Base-by-base conservation (phyloP, 441 rosid genomes). In the Gossypium aridum region DNA sequence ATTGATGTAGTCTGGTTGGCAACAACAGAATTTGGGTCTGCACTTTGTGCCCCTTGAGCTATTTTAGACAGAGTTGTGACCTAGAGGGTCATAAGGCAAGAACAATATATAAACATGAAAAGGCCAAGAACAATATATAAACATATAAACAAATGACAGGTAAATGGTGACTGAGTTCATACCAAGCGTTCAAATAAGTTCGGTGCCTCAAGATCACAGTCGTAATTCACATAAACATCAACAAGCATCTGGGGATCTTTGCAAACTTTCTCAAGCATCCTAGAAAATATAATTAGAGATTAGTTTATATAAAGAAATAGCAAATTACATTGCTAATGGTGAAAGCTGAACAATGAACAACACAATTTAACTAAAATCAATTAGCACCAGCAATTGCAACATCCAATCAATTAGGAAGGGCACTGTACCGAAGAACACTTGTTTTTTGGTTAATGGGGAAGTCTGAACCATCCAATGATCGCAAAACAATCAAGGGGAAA, bases 121-220 rank as follows among this genome's bases (percentile, higher is more conserved):
- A 7, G 63, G 74, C 26, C 59, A 57, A 62, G 67, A 51, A 64
- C 57, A 61, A 72, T 64, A 59, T 67, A 34, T 54, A 34, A n/a
- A 62, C 57, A 45, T 34, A 62, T 9, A 64, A 51, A 54, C 20
- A 23, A 65, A 49, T 23, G 17, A 72, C 75, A 77, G 54, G 31
- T 39, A 72, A 62, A 73, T 62, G 76, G 62, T 61, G 77, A 23
- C 53, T 26, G 61, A 75, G 77, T 73, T 57, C 57, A 54, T 83
- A 97, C 99, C 99, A 90, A 86, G 87, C 98, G 97, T 83, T 97
- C 99, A 89, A 97, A 97, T 86, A 97, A 89, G 86, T 97, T 97
- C 0, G 99, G 94, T 69, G 99, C 97, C 87, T 94, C 97, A 75
- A 92, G 92, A 91, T 94, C 99, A 80, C 99, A 97, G 73, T 97